Evolutionary conservation across 106 monocot species (phyloP).

Genomic region (Apostasia shenzhenica): DNA sequence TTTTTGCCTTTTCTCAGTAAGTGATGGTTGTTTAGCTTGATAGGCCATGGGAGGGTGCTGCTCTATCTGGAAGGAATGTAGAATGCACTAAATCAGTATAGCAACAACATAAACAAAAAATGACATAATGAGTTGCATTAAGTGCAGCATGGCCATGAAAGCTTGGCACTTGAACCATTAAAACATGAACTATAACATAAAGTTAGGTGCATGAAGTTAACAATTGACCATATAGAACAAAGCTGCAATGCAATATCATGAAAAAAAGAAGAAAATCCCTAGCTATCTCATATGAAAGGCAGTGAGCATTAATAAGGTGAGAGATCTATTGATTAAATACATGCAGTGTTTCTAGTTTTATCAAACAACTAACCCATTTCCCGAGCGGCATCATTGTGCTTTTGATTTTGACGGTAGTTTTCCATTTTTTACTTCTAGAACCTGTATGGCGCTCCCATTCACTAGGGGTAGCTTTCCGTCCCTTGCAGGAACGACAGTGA

Average conservation of each 20-base stretch:
- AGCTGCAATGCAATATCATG: too few relatives aligned
- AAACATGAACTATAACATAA: too few relatives aligned
- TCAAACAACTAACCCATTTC: conserved; percentile 65
- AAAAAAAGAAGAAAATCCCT: too few relatives aligned
- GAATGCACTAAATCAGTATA: background rate
- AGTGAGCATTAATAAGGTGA: background rate
- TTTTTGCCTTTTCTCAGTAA: conserved; percentile 63
- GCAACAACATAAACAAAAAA: background rate
- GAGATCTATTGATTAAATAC: background rate
- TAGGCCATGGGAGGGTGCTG: conserved; percentile 31
- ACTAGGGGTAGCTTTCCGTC: conserved; percentile 44
- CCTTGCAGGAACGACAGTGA: conserved; percentile 61
- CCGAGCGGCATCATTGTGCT: conserved; percentile 44
- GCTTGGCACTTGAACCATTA: too few relatives aligned
- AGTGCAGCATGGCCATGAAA: too few relatives aligned
- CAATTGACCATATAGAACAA: too few relatives aligned
- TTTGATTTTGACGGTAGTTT: conserved; percentile 69
- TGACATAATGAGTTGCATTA: too few relatives aligned
- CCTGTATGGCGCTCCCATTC: conserved; percentile 98
- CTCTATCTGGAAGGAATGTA: conserved; percentile 42
- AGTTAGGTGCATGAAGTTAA: too few relatives aligned
- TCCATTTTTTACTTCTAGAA: conserved; percentile 92
- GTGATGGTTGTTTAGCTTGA: conserved; percentile 41
- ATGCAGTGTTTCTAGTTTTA: background rate
- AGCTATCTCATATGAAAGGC: too few relatives aligned